Percentiles rank a stretch among this genome's conserved stretches.
Evolutionary conservation across 2,329 filamentous ascomycete genomes (phyloP).

Genomic region (Talaromyces rugulosus): DNA sequence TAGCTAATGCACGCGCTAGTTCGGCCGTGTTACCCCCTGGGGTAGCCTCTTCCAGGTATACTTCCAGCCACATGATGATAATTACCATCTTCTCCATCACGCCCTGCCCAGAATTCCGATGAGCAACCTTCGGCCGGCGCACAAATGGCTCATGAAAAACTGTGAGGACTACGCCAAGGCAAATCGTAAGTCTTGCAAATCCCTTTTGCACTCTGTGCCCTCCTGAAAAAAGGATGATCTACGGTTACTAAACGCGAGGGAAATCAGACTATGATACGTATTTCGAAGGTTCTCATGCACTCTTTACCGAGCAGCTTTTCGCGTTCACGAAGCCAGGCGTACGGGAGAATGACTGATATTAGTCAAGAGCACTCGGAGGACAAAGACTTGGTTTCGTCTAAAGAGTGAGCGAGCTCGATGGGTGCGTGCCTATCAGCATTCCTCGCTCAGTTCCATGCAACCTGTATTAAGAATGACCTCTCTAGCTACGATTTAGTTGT

Average conservation of each 20-base stretch:
- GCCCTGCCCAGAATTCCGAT: neutral
- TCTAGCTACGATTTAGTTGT: neutral
- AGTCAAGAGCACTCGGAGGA: neutral
- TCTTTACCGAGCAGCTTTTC: neutral
- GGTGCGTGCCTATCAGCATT: neutral
- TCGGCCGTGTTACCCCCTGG: neutral
- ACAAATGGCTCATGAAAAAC: neutral
- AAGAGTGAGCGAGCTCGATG: neutral
- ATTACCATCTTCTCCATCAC: neutral
- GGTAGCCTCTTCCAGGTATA: neutral
- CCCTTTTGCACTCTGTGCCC: neutral
- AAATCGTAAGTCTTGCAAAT: neutral
- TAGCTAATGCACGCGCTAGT: neutral
- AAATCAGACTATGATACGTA: neutral
- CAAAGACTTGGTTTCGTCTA: neutral
- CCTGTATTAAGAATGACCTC: neutral
- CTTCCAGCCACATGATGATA: neutral
- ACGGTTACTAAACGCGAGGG: neutral
- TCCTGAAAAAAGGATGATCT: neutral
- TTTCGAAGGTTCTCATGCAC: neutral
- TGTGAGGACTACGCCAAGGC: neutral
- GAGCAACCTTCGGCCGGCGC: neutral
- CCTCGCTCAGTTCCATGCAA: neutral
- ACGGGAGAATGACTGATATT: neutral
- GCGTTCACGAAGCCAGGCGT: neutral